phyloP scores from a whole-genome alignment of 352 stramenopile species.

The Thraustochytrium sp. region DNA sequence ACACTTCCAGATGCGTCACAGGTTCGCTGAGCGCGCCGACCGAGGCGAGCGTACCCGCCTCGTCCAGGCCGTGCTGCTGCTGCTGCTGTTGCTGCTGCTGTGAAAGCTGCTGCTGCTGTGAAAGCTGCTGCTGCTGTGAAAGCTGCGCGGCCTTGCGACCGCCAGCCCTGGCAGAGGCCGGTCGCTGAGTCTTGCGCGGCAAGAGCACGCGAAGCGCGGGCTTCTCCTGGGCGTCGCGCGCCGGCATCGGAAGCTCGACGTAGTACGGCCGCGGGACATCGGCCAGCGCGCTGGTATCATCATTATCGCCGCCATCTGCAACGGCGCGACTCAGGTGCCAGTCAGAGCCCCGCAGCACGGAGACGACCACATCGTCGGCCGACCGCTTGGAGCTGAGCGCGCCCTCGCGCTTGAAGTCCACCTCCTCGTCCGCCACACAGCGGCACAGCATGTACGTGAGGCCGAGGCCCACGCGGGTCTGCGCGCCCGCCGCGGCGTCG shows the following conservation, averaged over 20 bases:
- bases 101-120: too few relatives aligned
- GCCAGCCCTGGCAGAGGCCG: too few relatives aligned
- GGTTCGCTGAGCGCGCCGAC: constrained; percentile 76
- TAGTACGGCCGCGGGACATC: neutral
- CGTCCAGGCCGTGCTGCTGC: constrained; percentile 17
- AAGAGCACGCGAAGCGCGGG: neutral
- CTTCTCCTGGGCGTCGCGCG: neutral
- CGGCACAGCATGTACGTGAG: neutral
- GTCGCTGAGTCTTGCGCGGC: too few relatives aligned
- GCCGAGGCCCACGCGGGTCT: neutral
- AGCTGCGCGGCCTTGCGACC: too few relatives aligned
- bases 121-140: too few relatives aligned
- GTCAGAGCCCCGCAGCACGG: constrained; percentile 4
- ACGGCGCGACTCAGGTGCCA: neutral
- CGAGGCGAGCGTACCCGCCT: neutral
- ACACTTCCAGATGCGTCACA: constrained; percentile 64
- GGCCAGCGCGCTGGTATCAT: too few relatives aligned
- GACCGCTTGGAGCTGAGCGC: neutral
- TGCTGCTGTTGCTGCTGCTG: too few relatives aligned
- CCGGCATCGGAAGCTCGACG: neutral
- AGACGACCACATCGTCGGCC: neutral
- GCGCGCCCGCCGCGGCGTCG: neutral
- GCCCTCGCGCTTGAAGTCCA: neutral
- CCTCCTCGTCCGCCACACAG: constrained; percentile 8
- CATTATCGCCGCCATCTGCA: neutral